Conservation (phyloP, 2,329 filamentous ascomycete genomes). For the Ophiostoma novo-ulmi region DNA sequence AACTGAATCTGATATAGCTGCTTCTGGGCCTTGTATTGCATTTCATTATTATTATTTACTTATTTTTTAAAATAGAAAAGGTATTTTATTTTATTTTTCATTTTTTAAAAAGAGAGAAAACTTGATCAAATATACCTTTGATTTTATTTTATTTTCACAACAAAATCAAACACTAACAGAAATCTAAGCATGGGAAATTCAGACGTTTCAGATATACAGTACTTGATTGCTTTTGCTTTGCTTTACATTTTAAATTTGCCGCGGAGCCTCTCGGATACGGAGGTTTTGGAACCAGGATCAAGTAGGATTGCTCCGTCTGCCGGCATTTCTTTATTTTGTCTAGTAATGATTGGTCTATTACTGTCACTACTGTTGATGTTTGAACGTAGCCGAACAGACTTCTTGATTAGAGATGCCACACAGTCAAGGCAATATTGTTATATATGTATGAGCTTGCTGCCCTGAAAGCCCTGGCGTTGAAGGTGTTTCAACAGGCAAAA, state of each 20-base stretch:
- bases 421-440: too few species aligned
- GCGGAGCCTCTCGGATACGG: background rate
- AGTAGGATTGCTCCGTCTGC: background rate
- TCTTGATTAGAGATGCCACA: background rate
- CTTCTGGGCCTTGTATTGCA: too few species aligned
- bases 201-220: too few species aligned
- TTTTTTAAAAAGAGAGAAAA: too few species aligned
- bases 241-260: background rate
- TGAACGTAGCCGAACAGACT: background rate
- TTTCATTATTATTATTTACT: too few species aligned
- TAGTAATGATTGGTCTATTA: background rate
- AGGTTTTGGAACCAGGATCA: background rate
- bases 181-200: too few species aligned
- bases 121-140: too few species aligned
- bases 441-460: background rate
- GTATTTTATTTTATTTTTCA: too few species aligned
- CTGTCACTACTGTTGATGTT: background rate
- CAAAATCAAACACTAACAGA: too few species aligned
- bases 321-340: background rate
- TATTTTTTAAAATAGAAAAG: too few species aligned
- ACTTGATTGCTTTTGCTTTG: background rate
- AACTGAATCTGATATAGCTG: too few species aligned
- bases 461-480: background rate
- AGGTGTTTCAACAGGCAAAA: background rate
- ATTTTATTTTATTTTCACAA: too few species aligned